Evolutionary conservation across 73 alveolate genomes (phyloP), one percentile per base, ranked within the genome.

Genomic region (Symbiodinium pilosum): DNA sequence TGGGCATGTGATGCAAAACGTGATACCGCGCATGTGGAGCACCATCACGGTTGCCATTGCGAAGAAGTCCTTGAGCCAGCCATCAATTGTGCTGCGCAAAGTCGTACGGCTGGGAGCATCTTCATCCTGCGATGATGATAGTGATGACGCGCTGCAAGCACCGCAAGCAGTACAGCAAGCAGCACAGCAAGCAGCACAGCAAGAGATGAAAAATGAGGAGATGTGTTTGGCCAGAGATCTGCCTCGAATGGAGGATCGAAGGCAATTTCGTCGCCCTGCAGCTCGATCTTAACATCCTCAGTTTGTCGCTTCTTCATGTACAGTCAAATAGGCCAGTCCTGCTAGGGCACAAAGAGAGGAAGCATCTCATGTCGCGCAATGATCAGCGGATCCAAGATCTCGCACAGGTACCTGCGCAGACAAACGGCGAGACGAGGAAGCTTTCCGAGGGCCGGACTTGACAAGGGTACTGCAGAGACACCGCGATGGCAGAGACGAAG

Each of bases 51-150:
- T 99, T 41, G 99, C 99, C 84, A 99, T 99, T 71, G 99, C 99
- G 93, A 99, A 99, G 99, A 99, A 99, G 88, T 99, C 99, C 99
- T 99, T 99, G 99, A 99, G 99, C 99, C 99, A 98, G 87, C 98
- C 77, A 84, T 92, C 98, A 81, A 92, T 92, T 56, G 98, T 92
- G 52, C 52, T 43, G 11, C 98, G 32, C 30, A 88, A 44, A 1
- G 95, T 88, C 34, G 86, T 88, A 24, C 95, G 95, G 28, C 95
- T 68, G 21, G 95, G 86, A 34, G 40, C 40, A 56, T 88, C 95
- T 42, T 88, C 95, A 34, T 88, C 95, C 95, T 88, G 30, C 20
- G n/a, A 20, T 0, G 68, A 38, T 40, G 26, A 3, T 21, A 18
- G 2, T 26, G 7, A 2, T 20, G 39, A 59, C 28, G 44, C 89